Evolutionary conservation across 306 rosid genomes (phyloP), one percentile per base, ranked within the genome.

Genomic region (Cicer yamashitae): DNA sequence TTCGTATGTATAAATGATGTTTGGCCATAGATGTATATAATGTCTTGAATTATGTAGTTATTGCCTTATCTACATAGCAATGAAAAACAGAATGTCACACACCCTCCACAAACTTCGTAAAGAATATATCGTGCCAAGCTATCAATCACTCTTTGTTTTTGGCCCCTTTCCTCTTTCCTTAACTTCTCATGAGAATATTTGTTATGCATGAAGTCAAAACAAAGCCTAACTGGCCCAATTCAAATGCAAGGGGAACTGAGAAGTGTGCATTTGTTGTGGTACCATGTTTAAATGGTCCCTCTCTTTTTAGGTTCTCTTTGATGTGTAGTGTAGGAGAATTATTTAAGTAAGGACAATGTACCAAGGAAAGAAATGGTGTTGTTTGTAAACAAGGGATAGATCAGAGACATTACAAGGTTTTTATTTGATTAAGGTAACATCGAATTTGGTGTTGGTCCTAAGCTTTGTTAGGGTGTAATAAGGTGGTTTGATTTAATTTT

Each of bases 101-200:
- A 69, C 53, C n/a, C 69, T 39, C 69, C 69, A 63, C 64, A 25
- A 6, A 71, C 13, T 59, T 77, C 69, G 13, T 68, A 70, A 50
- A 63, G 64, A 54, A 40, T 58, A 62, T 50, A 76, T 58, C 73
- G 54, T 81, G 80, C 79, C 77, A 52, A 84, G 37, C 37, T 30
- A 30, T 30, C 5, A 30, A 30, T 81, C 89, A 57, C 79, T 82
- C 86, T 83, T 86, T 85, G 91, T 83, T 30, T 81, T 78, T 85
- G 90, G 88, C 84, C 91, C 88, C 74, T 69, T 11, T 25, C 6
- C 6, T 78, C 65, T 52, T 61, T 51, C 68, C 25, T 79, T 58
- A 64, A 80, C 86, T 83, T 83, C 69, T 30, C 82, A 63, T 80
- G 78, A 20, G 64, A 44, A 20, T 71, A 44, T 67, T 53, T 66